Evolutionary conservation across 2,329 filamentous ascomycete genomes (phyloP).

Genomic region (Hymenoscyphus occultus): DNA sequence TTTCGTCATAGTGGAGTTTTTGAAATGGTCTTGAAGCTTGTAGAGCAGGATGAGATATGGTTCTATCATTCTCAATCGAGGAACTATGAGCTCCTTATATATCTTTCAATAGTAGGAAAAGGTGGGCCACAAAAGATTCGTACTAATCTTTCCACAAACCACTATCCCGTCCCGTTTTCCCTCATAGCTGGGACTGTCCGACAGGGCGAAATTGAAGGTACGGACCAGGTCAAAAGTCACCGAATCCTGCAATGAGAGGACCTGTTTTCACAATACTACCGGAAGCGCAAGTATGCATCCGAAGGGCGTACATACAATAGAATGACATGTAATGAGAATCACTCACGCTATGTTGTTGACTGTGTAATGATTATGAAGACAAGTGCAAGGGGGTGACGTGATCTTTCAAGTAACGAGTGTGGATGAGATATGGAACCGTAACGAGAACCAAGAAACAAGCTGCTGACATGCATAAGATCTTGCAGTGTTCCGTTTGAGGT

Average conservation of each 20-base stretch:
- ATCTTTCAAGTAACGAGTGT: too few species aligned
- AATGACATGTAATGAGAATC: background rate
- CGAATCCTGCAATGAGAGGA: background rate
- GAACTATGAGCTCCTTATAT: background rate
- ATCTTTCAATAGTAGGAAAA: background rate
- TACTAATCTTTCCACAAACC: background rate
- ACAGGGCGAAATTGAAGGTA: background rate
- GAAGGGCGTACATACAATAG: background rate
- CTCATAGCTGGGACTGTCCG: background rate
- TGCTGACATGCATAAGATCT: too few species aligned
- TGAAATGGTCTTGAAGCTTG: background rate
- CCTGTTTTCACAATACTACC: background rate
- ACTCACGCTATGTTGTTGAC: background rate
- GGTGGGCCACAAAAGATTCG: background rate
- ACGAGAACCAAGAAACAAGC: too few species aligned
- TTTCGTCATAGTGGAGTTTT: background rate
- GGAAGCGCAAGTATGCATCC: background rate
- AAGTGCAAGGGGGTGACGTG: too few species aligned
- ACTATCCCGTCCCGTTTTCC: background rate
- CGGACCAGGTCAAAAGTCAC: background rate
- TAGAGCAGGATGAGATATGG: background rate
- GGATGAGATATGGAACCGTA: too few species aligned
- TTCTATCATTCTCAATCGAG: background rate
- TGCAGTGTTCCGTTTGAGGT: too few species aligned
- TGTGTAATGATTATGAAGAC: background rate